Conservation (phyloP, 2,329 filamentous ascomycete genomes). For the Aspergillus sp. region DNA sequence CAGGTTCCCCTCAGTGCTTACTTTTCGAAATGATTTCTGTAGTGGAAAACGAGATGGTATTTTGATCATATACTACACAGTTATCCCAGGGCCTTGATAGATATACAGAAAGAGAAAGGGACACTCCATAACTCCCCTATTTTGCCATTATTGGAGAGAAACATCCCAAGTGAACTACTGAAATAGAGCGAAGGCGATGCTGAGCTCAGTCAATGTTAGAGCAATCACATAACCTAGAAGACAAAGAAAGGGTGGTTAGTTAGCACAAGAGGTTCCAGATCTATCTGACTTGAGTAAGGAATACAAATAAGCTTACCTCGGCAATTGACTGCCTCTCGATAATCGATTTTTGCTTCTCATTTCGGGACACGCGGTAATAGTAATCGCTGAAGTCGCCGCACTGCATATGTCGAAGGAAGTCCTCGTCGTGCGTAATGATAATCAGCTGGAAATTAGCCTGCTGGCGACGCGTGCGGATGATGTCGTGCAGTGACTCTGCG, state of each 20-base stretch:
- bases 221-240: conserved; percentile 15
- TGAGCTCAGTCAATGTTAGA: background rate
- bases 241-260: background rate
- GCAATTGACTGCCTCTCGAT: conserved; percentile 67
- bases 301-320: conserved; percentile 39
- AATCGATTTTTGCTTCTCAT: conserved; percentile 81
- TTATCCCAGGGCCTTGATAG: background rate
- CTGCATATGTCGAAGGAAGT: conserved; percentile 90
- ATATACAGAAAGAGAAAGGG: background rate
- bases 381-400: conserved; percentile 90
- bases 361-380: conserved; percentile 83
- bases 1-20: too few relatives aligned
- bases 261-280: background rate
- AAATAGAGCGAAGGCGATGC: background rate
- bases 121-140: background rate
- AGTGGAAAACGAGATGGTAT: background rate
- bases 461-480: conserved; percentile 77
- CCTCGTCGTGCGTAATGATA: conserved; percentile 98
- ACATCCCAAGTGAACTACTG: background rate
- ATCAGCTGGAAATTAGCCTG: conserved; percentile 98
- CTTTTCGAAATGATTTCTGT: too few relatives aligned
- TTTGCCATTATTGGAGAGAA: background rate
- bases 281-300: background rate
- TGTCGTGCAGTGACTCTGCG: conserved; percentile 78
- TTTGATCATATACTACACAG: background rate